A percentile compares a stretch with the other conserved stretches of the same genome.
phyloP scores from a whole-genome alignment of 129 eudicot genomes.

The Deinandra increscens region DNA sequence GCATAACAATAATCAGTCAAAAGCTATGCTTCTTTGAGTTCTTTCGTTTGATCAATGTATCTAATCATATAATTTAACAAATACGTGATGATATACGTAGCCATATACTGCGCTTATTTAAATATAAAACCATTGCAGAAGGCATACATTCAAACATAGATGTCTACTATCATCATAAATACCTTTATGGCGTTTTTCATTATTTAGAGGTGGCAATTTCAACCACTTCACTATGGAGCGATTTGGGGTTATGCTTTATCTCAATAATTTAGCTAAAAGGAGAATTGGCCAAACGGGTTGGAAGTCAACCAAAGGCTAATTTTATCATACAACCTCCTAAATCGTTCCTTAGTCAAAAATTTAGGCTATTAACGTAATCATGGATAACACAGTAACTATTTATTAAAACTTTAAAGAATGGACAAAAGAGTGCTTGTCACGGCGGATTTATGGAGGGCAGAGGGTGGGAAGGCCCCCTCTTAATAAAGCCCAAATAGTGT shows the following conservation, averaged over 20 bases:
- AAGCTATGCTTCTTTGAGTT: constrained; percentile 16
- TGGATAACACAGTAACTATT: not conserved
- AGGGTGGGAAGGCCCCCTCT: no score
- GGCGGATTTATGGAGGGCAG: no score
- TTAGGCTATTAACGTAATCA: not conserved
- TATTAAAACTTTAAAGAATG: not conserved
- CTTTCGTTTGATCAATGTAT: constrained; percentile 7
- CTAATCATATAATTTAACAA: not conserved
- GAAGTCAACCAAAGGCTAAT: not conserved
- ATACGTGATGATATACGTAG: not conserved
- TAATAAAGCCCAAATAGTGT: no score
- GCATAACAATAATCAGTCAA: constrained; percentile 27
- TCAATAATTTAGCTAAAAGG: not conserved
- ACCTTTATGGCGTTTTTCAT: not conserved
- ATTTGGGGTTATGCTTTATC: not conserved
- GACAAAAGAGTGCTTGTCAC: not conserved
- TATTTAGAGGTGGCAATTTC: not conserved
- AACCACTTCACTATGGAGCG: not conserved
- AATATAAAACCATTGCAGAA: not conserved
- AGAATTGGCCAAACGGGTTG: not conserved
- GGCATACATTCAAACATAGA: not conserved
- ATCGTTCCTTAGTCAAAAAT: not conserved
- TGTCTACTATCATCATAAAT: not conserved
- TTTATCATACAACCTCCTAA: not conserved
- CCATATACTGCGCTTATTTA: not conserved